A percentile compares a stretch with the other conserved stretches of the same genome.
phyloP scores from a whole-genome alignment of 495 filamentous ascomycete genomes.

The Friedmanniomyces simplex region DNA sequence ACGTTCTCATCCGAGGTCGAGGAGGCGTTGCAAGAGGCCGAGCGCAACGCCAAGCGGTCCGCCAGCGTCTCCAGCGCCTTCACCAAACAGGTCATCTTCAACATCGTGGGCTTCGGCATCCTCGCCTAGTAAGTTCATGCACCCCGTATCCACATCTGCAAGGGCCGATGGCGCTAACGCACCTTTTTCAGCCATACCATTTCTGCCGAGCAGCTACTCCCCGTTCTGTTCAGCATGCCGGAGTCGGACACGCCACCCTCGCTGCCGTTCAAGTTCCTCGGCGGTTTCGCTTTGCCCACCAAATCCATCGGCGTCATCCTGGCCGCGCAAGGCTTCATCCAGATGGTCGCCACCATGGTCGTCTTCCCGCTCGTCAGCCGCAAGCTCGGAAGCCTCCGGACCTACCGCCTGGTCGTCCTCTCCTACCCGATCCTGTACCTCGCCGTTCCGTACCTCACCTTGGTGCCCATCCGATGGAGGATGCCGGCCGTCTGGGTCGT shows the following conservation, averaged over 20 bases:
- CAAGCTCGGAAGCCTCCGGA: slow-evolving; percentile 61
- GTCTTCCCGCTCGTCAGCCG: slow-evolving; percentile 65
- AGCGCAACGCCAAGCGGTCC: slow-evolving; percentile 15
- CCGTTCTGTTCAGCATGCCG: slow-evolving; percentile 77
- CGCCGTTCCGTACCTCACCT: slow-evolving; percentile 74
- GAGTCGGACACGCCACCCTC: slow-evolving; percentile 42
- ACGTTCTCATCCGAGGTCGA: slow-evolving; percentile 19
- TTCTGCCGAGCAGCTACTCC: slow-evolving; percentile 86
- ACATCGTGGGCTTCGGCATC: slow-evolving; percentile 83
- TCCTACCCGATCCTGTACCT: slow-evolving; percentile 85
- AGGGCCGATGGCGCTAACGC: slow-evolving; percentile 9
- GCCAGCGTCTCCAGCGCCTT: slow-evolving; percentile 41
- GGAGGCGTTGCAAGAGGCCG: slow-evolving; percentile 38
- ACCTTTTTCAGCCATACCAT: slow-evolving; percentile 60
- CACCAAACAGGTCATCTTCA: slow-evolving; percentile 67
- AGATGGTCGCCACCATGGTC: slow-evolving; percentile 74
- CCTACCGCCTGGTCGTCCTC: slow-evolving; percentile 69
- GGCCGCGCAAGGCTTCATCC: slow-evolving; percentile 80
- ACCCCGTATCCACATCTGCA: background rate
- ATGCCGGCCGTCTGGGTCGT: slow-evolving; percentile 63
- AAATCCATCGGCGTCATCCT: slow-evolving; percentile 80
- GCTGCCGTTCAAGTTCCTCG: slow-evolving; percentile 78
- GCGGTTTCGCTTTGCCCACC: slow-evolving; percentile 71
- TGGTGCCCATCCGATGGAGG: slow-evolving; percentile 60
- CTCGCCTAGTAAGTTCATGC: slow-evolving; percentile 75